Conservation (phyloP, 805 yeast genomes). For the Cyberlindnera sargentensis region DNA sequence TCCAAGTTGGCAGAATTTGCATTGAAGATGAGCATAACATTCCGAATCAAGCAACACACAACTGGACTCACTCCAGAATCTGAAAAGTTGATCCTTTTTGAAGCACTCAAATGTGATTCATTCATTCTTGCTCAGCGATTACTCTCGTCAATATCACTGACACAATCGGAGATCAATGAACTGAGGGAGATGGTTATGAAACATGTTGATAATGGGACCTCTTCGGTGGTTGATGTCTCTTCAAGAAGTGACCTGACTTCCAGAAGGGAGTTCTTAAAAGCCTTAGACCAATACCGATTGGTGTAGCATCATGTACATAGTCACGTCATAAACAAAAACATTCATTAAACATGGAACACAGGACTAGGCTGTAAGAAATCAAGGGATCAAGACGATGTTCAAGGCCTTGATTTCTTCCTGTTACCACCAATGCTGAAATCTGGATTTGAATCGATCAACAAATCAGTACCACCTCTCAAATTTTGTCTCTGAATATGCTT, state of each 20-base stretch:
- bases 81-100: not conserved
- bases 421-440: slow-evolving; percentile 14
- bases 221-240: slow-evolving; percentile 1
- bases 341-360: not conserved
- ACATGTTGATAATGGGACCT: not conserved
- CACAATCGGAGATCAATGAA: not conserved
- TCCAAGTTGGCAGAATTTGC: not conserved
- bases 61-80: not conserved
- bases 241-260: not conserved
- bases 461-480: slow-evolving; percentile 6
- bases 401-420: slow-evolving; percentile 1
- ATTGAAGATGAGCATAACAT: slow-evolving; percentile 4
- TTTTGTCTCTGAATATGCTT: not conserved
- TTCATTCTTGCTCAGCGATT: slow-evolving; percentile 6
- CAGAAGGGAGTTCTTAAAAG: no score
- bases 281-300: no score
- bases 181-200: not conserved
- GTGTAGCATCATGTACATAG: no score
- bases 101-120: slow-evolving; percentile 2
- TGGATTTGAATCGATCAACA: slow-evolving; percentile 19
- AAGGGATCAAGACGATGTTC: not conserved
- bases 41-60: slow-evolving; percentile 2
- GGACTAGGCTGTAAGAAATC: not conserved
- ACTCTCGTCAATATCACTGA: not conserved
- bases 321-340: no score